A percentile compares a stretch with the other conserved stretches of the same genome.
phyloP scores from a whole-genome alignment of 2,329 filamentous ascomycete species.

The Celoporthe dispersa region DNA sequence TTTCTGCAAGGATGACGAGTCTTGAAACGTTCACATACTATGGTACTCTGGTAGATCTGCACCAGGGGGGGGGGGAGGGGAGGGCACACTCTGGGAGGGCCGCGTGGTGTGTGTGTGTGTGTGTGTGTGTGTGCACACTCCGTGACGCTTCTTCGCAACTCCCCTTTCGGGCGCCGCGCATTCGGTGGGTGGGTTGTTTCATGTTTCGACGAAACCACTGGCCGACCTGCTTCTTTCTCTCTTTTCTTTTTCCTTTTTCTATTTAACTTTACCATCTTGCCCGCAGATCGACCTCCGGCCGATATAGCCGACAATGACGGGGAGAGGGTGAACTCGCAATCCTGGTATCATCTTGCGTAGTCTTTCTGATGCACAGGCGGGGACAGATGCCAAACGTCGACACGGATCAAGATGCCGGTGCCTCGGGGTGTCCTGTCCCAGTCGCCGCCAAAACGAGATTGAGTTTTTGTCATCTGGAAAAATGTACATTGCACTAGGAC shows the following conservation, averaged over 20 bases:
- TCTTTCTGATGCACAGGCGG: not conserved
- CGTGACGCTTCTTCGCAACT: not conserved
- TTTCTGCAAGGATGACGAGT: not conserved
- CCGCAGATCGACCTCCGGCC: not conserved
- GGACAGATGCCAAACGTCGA: not conserved
- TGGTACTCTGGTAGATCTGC: constrained; percentile 1
- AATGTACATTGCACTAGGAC: not conserved
- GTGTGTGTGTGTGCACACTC: not conserved
- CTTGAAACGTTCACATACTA: constrained; percentile 2
- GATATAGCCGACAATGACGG: constrained; percentile 2
- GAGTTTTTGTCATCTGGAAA: not conserved
- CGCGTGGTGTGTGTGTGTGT: not conserved
- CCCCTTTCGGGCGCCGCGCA: not conserved
- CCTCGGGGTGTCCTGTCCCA: not conserved
- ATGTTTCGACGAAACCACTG: constrained; percentile 10
- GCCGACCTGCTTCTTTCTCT: constrained; percentile 5
- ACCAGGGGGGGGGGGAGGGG: not conserved
- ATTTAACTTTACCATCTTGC: not conserved
- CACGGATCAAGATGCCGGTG: not conserved
- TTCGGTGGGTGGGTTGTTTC: not conserved
- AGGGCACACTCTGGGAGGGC: not conserved
- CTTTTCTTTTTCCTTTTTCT: no score
- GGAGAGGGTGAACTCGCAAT: not conserved
- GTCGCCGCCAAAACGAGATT: not conserved
- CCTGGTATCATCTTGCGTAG: not conserved